These are phyloP conservation scores for Biscogniauxia marginata DNA, from an alignment of 2,329 filamentous ascomycete genomes.

Conservation along the genomic window DNA sequence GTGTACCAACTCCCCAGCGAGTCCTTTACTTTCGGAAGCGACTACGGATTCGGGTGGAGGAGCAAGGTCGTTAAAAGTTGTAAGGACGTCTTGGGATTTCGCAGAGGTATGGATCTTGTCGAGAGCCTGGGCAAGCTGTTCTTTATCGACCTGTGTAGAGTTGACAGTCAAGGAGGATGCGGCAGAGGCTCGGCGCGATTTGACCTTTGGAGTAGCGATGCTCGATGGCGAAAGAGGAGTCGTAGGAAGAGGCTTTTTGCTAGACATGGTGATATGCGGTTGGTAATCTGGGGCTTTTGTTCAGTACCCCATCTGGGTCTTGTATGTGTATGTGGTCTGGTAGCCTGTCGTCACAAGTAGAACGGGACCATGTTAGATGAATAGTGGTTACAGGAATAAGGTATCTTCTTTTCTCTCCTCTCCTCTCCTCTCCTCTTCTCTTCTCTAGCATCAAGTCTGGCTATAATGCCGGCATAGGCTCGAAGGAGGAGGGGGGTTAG, in stretches of 20 bases:
- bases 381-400: background rate
- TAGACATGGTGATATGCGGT: constrained; percentile 28
- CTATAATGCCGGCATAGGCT: background rate
- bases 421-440: background rate
- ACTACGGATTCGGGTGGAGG: constrained; percentile 61
- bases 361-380: background rate
- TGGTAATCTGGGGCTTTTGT: constrained; percentile 6
- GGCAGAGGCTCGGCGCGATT: constrained; percentile 39
- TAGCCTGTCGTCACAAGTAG: background rate
- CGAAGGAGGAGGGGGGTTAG: background rate
- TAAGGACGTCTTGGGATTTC: constrained; percentile 80
- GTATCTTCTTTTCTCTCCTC: background rate
- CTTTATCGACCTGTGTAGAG: constrained; percentile 61
- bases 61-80: constrained; percentile 91
- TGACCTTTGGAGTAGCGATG: constrained; percentile 28
- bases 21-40: constrained; percentile 64
- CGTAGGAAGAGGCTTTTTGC: constrained; percentile 26
- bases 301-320: background rate
- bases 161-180: constrained; percentile 49
- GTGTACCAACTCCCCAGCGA: constrained; percentile 72
- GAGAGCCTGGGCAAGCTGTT: constrained; percentile 73
- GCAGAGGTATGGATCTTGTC: constrained; percentile 87
- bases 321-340: background rate
- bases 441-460: background rate
- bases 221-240: constrained; percentile 39